phyloP scores from a whole-genome alignment of 2,329 filamentous ascomycete species.

The Curvularia eragrostidis region DNA sequence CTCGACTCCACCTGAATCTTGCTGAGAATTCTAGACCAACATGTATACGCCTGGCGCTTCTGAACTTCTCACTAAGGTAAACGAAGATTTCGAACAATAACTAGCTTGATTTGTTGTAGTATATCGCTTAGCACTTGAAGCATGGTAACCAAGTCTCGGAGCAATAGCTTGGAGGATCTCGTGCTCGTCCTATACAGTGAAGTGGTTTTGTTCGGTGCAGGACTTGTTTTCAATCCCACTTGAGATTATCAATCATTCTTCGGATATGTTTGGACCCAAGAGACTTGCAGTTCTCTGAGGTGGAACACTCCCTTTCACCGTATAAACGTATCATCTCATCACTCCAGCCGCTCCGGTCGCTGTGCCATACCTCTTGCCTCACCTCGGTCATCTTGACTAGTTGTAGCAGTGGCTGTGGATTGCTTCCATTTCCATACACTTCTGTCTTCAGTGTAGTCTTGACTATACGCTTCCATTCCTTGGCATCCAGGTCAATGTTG shows the following conservation, averaged over 20 bases:
- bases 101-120: not conserved
- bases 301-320: slow-evolving; percentile 17
- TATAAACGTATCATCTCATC: slow-evolving; percentile 34
- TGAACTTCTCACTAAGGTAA: not conserved
- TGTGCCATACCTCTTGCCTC: slow-evolving; percentile 55
- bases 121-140: not conserved
- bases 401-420: slow-evolving; percentile 40
- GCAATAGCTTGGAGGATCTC: not conserved
- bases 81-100: not conserved
- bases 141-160: not conserved
- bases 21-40: not conserved
- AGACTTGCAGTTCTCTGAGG: slow-evolving; percentile 20
- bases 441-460: slow-evolving; percentile 56
- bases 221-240: slow-evolving; percentile 18
- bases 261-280: slow-evolving; percentile 25
- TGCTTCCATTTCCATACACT: slow-evolving; percentile 48
- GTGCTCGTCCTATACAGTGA: not conserved
- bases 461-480: slow-evolving; percentile 54
- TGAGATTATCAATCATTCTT: slow-evolving; percentile 20
- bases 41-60: not conserved
- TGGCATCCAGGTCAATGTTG: slow-evolving; percentile 52
- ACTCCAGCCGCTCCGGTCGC: slow-evolving; percentile 12
- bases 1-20: not conserved
- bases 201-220: not conserved
- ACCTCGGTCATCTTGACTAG: slow-evolving; percentile 51